Evolutionary conservation across 2,329 filamentous ascomycete genomes (phyloP).

Genomic region (Aspergillus oerlinghausenensis): DNA sequence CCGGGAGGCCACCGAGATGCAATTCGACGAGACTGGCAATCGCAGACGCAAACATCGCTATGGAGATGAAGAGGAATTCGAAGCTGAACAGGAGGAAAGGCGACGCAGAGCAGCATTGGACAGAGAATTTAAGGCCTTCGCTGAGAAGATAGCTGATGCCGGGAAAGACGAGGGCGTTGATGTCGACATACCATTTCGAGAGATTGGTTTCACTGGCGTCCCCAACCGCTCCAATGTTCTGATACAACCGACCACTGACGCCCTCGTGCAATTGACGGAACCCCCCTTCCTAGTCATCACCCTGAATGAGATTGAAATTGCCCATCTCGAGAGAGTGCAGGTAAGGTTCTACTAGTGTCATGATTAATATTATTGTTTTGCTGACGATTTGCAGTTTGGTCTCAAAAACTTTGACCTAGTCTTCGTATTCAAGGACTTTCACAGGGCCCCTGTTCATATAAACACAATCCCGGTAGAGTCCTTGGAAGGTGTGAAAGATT

Average conservation of each 20-base stretch:
- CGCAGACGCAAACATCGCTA: constrained; percentile 96
- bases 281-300: constrained; percentile 96
- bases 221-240: constrained; percentile 93
- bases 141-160: constrained; percentile 95
- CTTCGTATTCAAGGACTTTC: constrained; percentile 96
- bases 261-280: constrained; percentile 92
- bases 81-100: constrained; percentile 95
- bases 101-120: constrained; percentile 87
- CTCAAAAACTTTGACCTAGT: constrained; percentile 99
- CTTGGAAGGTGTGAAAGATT: constrained; percentile 93
- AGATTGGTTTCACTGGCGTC: constrained; percentile 94
- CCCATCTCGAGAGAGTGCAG: constrained; percentile 88
- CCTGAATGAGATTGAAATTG: constrained; percentile 91
- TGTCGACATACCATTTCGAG: constrained; percentile 94
- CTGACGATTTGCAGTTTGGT: constrained; percentile 64
- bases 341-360: constrained; percentile 23
- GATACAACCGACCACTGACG: constrained; percentile 94
- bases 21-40: constrained; percentile 98
- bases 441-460: constrained; percentile 83
- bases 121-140: constrained; percentile 91
- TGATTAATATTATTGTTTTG: neutral
- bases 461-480: constrained; percentile 98
- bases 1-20: constrained; percentile 94
- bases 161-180: constrained; percentile 85
- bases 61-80: constrained; percentile 97